Percentiles rank a stretch among this genome's conserved stretches.
Evolutionary conservation across 208 protist species (phyloP).

Genomic region (Sergeia podlipaevii): DNA sequence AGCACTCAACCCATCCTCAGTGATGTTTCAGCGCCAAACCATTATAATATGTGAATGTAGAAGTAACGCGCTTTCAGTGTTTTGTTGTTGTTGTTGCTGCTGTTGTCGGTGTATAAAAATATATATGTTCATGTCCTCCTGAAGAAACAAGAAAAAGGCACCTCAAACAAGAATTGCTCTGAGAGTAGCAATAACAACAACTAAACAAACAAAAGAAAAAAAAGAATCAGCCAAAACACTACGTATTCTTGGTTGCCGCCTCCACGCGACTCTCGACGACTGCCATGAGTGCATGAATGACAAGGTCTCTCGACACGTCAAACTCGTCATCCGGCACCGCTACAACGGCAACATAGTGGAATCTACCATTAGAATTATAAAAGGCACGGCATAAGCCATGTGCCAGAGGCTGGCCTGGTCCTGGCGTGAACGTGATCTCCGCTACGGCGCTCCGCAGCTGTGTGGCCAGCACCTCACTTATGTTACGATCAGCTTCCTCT

Average conservation of each 20-base stretch:
- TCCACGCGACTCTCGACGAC: slow-evolving; percentile 74
- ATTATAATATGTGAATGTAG: too few relatives aligned
- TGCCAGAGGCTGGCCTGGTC: slow-evolving; percentile 45
- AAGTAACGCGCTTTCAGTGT: too few relatives aligned
- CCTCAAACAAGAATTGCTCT: too few relatives aligned
- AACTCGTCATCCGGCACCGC: slow-evolving; percentile 78
- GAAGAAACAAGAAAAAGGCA: too few relatives aligned
- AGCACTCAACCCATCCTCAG: too few relatives aligned
- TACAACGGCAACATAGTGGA: slow-evolving; percentile 75
- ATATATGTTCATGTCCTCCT: too few relatives aligned
- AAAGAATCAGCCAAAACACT: neutral
- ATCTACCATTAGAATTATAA: slow-evolving; percentile 69
- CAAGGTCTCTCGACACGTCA: slow-evolving; percentile 45
- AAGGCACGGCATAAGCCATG: slow-evolving; percentile 77
- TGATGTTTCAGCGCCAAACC: too few relatives aligned
- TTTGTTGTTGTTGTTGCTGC: too few relatives aligned
- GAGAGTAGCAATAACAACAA: neutral
- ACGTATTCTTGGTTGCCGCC: slow-evolving; percentile 53
- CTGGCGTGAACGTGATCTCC: slow-evolving; percentile 68
- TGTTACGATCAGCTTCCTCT: slow-evolving; percentile 11
- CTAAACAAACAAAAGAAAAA: slow-evolving; percentile 2
- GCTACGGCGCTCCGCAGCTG: slow-evolving; percentile 57
- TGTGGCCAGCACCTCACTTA: slow-evolving; percentile 41
- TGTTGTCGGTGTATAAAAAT: too few relatives aligned
- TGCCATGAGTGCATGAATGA: slow-evolving; percentile 62